Percentiles rank a stretch among this genome's conserved stretches.
Evolutionary conservation across 805 yeast genomes (phyloP).

Genomic region (Starmerella vitae): DNA sequence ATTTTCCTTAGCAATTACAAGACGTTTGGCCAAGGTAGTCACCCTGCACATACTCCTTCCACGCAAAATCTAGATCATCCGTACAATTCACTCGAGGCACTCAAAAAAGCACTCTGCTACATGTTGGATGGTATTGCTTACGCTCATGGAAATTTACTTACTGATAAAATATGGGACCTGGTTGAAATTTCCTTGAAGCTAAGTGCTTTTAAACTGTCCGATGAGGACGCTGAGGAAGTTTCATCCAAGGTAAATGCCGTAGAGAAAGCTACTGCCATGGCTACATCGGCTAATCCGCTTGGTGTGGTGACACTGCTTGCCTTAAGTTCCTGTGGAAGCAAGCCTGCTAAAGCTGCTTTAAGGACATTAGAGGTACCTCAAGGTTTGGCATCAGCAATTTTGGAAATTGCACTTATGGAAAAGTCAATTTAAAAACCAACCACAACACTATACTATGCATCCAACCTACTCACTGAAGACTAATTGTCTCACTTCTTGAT

Average conservation of each 20-base stretch:
- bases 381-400: slow-evolving; percentile 1
- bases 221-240: neutral
- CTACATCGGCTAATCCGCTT: slow-evolving; percentile 1
- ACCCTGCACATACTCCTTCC: too few relatives aligned
- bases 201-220: neutral
- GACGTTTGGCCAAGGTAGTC: too few relatives aligned
- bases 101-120: neutral
- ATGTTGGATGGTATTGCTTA: neutral
- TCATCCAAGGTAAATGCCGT: neutral
- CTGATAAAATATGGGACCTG: neutral
- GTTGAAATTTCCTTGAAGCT: neutral
- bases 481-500: too few relatives aligned
- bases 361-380: neutral
- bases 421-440: neutral
- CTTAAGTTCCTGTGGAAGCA: neutral
- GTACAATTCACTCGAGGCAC: neutral
- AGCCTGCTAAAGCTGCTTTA: neutral
- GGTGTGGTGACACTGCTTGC: slow-evolving; percentile 8
- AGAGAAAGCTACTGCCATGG: neutral
- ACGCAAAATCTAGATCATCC: neutral
- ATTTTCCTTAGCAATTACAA: neutral
- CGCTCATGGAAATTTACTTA: neutral
- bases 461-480: too few relatives aligned
- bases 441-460: too few relatives aligned
- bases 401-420: slow-evolving; percentile 2